Conservation (phyloP, 108 stramenopile species). For the Craspedostauros australis region DNA sequence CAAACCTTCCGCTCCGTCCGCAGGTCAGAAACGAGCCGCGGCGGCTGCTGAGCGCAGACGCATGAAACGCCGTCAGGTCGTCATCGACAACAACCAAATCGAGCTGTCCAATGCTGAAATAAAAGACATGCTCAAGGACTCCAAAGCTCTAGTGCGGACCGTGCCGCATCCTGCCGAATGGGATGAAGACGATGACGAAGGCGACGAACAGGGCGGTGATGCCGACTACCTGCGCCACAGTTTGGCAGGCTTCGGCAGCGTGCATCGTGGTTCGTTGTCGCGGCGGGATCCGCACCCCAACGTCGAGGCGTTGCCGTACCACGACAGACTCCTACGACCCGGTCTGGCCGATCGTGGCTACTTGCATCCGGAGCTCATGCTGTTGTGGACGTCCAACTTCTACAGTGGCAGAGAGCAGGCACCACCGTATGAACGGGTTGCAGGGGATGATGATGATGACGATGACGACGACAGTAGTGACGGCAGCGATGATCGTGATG, state of each 20-base stretch:
- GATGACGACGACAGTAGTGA: constrained; percentile 5
- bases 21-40: constrained; percentile 10
- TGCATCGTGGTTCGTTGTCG: background rate
- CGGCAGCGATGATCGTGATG: constrained; percentile 11
- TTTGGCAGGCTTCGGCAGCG: background rate
- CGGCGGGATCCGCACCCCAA: background rate
- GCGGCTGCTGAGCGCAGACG: constrained; percentile 31
- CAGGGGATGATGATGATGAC: constrained; percentile 37
- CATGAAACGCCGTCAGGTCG: constrained; percentile 76
- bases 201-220: background rate
- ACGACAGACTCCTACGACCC: constrained; percentile 60
- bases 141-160: constrained; percentile 57
- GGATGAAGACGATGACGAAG: constrained; percentile 38
- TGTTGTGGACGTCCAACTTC: constrained; percentile 54
- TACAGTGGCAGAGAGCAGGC: constrained; percentile 50
- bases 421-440: constrained; percentile 29
- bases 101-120: constrained; percentile 74
- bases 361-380: constrained; percentile 56
- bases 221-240: background rate
- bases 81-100: constrained; percentile 79
- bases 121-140: constrained; percentile 65
- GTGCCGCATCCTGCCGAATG: constrained; percentile 49
- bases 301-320: background rate
- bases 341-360: constrained; percentile 64
- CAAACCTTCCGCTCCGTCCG: no score